These are phyloP conservation scores for Citrus reticulata DNA, from an alignment of 345 rosid species.

Conservation along the genomic window DNA sequence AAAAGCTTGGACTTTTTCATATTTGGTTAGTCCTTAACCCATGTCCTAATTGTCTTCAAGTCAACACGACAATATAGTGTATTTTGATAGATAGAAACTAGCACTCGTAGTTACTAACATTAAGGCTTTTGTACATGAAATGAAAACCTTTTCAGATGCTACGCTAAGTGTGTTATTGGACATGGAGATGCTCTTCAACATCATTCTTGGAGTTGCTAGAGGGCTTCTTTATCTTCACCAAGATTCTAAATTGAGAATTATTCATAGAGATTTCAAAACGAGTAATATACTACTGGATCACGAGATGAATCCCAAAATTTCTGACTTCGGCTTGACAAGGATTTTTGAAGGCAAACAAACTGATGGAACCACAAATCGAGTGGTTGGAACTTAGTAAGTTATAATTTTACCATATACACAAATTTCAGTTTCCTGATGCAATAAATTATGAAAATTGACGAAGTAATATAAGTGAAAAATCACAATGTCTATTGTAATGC, in stretches of 20 bases:
- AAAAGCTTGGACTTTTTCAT: too few relatives aligned
- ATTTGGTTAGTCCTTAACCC: too few relatives aligned
- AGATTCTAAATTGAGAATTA: conserved; percentile 67
- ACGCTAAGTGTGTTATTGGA: conserved; percentile 27
- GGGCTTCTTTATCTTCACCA: conserved; percentile 71
- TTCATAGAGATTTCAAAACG: conserved; percentile 64
- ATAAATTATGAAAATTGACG: neutral
- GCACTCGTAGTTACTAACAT: neutral
- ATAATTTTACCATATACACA: neutral
- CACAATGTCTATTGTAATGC: neutral
- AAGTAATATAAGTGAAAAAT: neutral
- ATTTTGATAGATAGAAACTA: neutral
- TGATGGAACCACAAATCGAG: conserved; percentile 49
- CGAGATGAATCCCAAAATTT: conserved; percentile 71
- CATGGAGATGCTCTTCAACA: conserved; percentile 44
- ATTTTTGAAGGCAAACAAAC: conserved; percentile 52
- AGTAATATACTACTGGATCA: conserved; percentile 61
- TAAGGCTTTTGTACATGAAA: neutral
- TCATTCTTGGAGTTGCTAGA: conserved; percentile 59
- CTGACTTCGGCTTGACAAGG: conserved; percentile 69
- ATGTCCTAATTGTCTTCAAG: neutral
- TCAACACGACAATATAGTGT: too few relatives aligned
- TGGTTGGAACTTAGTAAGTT: conserved; percentile 73
- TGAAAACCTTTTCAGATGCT: conserved; percentile 30
- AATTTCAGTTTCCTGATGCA: too few relatives aligned